Evolutionary conservation across 805 yeast species (phyloP), one percentile per base, ranked within the genome.

Genomic region (Naumovozyma baii): DNA sequence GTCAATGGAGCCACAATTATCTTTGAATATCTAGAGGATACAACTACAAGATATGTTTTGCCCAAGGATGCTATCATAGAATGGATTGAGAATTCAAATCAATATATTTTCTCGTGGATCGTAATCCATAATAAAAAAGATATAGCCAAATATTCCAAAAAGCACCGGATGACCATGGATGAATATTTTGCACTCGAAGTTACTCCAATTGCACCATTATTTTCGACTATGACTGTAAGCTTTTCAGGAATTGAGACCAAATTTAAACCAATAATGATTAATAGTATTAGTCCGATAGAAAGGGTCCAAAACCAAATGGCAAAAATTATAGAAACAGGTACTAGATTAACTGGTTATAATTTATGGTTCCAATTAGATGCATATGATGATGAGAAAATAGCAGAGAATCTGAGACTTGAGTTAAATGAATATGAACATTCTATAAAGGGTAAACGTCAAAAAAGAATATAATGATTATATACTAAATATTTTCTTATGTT

Each of bases 341-440:
- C 68, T 1, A 68, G 86, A 42, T 61, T 77, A 3, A 64, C 80
- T 4, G 74, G 74, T 26, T 75, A 76, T 49, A 73, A 81, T 54
- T 64, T 86, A 16, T 87, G 96, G 95, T 84, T 80, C 52, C 85
- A 83, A 50, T 68, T 90, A 9, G 92, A 83, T 57, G 88, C 86
- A 0, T 69, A 73, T 34, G 73, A 76, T 39, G 92, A 83, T 55
- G 84, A 78, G 46, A 59, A 62, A 1, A 50, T 82, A 35, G 83
- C 83, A 0, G 92, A 83, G 49, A 66, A 68, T 5, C 57, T 82
- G 31, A 68, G 94, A 49, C 66, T 67, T 34, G 78, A 74, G 40
- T 59, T 80, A 38, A 70, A 68, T 39, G 69, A 68, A 14, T 73
- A 72, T 52, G 84, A 78, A 48, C 72, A 64, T 38, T 61, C 62